Conservation (phyloP, 139 green algal genomes). For the Diplosphaera chodatii region DNA sequence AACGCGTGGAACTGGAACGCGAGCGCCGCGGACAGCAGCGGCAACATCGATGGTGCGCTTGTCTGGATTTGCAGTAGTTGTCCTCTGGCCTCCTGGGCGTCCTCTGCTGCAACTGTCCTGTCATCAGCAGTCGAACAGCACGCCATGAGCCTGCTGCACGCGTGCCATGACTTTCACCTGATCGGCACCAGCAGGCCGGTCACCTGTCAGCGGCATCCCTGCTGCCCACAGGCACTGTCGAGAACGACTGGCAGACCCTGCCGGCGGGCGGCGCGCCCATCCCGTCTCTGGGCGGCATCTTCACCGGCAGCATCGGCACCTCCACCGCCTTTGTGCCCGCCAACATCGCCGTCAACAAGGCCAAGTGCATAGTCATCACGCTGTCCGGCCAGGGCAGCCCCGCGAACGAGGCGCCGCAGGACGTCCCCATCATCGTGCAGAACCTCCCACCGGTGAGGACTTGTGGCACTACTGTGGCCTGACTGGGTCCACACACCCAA, state of each 20-base stretch:
- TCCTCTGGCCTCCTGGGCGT: no score
- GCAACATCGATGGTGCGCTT: background rate
- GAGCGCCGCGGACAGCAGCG: background rate
- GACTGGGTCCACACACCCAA: no score
- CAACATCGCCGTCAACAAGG: background rate
- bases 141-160: no score
- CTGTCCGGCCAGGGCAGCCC: background rate
- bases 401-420: no score
- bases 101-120: no score
- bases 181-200: no score
- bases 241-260: background rate
- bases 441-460: no score
- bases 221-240: background rate
- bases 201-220: no score
- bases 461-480: no score
- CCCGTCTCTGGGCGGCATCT: background rate
- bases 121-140: no score
- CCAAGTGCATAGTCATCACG: background rate
- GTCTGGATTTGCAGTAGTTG: no score
- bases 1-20: background rate
- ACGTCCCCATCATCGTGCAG: background rate
- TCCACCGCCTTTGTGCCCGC: background rate
- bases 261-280: background rate
- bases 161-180: no score
- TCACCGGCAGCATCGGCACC: background rate